These are phyloP conservation scores for Drechslerella stenobrocha DNA, from an alignment of 2,329 filamentous ascomycete species.

Conservation along the genomic window DNA sequence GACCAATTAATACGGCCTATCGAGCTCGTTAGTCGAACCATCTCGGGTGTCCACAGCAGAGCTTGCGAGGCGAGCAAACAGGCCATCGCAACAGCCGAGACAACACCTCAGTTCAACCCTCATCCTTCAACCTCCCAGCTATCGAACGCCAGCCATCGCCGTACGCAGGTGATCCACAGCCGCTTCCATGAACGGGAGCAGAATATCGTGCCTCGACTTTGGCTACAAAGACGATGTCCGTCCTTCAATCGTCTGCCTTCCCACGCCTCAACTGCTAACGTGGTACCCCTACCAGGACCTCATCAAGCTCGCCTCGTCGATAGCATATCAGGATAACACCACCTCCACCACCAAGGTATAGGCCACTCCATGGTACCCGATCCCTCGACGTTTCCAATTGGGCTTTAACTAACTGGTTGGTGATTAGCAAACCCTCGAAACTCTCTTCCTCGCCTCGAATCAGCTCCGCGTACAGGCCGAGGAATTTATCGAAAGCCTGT, in stretches of 20 bases:
- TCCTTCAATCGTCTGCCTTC: constrained; percentile 2
- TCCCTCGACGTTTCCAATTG: background rate
- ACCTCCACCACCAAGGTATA: constrained; percentile 45
- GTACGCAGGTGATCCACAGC: constrained; percentile 13
- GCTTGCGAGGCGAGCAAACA: background rate
- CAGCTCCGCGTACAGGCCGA: constrained; percentile 47
- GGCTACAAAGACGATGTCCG: constrained; percentile 47
- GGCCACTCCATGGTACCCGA: background rate
- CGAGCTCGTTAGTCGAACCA: background rate
- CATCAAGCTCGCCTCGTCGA: constrained; percentile 46
- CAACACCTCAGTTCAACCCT: background rate
- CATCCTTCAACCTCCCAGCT: background rate
- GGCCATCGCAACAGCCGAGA: constrained; percentile 5
- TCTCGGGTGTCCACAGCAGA: constrained; percentile 12
- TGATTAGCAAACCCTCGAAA: constrained; percentile 42
- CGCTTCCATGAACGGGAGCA: constrained; percentile 49
- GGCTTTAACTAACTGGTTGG: constrained; percentile 8
- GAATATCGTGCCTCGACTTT: constrained; percentile 48
- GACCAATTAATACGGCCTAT: background rate
- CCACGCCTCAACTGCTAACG: constrained; percentile 17
- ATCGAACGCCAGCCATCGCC: constrained; percentile 2
- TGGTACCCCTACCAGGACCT: constrained; percentile 28
- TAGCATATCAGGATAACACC: constrained; percentile 44
- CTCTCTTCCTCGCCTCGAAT: constrained; percentile 45
- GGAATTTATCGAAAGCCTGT: constrained; percentile 46